Base-by-base conservation (phyloP, 495 filamentous ascomycete species). In the Stereocaulon alpinum region DNA sequence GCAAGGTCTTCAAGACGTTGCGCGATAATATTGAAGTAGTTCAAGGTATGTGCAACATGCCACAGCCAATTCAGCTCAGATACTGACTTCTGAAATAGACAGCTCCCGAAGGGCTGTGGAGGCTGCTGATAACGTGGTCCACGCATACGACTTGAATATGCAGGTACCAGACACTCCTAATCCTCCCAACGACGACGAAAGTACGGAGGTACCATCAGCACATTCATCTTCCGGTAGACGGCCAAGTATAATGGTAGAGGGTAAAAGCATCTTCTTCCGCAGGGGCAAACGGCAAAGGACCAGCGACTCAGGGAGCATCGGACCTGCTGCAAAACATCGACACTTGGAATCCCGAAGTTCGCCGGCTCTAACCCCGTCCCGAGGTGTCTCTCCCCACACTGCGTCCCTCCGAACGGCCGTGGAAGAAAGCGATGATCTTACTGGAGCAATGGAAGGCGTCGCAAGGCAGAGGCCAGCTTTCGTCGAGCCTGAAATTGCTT, bases 81-180 rank as follows among this genome's bases (percentile, higher is more conserved):
- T 56, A 30, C 45, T 55, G 45, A 49, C 58, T 15, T 44, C 18
- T 42, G 61, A 41, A 20, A 22, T 64, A 83, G 87, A 90, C 65
- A 89, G 86, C 68, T 88, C 87, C 50, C 77, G 84, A 68, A 75
- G 87, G 45, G 87, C 87, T 3, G 83, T 91, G 17, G 88, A 91
- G 70, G 87, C 87, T 29, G 86, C 87, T 2, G 87, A 91, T 63
- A 91, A 91, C 64, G 86, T 91, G 41, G 87, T 91, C 30, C 85
- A 91, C 73, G 87, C 87, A n/a, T 91, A 90, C 62, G 87, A 90
- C 68, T 77, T 91, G 64, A 86, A 91, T 69, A 88, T 91, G 86
- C 82, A 87, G 62, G 77, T 91, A 29, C 87, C 87, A 20, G 81
- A 86, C 59, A 84, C 78, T 10, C 75, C 69, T 29, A 59, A 67